Percentiles rank a stretch among this genome's conserved stretches.
These are phyloP conservation scores for Blumeriella jaapii DNA, from an alignment of 2,329 filamentous ascomycete species.

Conservation along the genomic window DNA sequence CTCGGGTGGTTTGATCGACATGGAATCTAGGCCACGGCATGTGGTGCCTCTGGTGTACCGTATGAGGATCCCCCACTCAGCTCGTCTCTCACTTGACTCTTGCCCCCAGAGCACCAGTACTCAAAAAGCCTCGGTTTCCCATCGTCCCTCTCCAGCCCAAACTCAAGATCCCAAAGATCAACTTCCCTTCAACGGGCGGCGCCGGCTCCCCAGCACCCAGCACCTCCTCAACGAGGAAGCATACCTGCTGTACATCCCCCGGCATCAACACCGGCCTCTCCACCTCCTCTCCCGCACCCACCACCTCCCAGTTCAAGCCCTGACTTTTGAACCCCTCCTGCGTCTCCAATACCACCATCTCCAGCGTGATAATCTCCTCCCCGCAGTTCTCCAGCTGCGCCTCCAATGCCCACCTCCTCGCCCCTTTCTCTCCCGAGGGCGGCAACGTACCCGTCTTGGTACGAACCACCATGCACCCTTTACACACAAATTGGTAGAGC, in stretches of 20 bases:
- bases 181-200: constrained; percentile 41
- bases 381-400: constrained; percentile 93
- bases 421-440: constrained; percentile 25
- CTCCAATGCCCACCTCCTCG: constrained; percentile 61
- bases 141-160: constrained; percentile 85
- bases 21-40: too few species aligned
- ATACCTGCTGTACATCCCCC: constrained; percentile 54
- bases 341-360: constrained; percentile 47
- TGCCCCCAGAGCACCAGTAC: constrained; percentile 68
- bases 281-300: constrained; percentile 27
- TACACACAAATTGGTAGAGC: constrained; percentile 92
- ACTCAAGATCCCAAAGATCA: constrained; percentile 68
- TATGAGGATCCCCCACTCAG: too few species aligned
- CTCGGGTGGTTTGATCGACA: too few species aligned
- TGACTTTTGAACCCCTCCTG: constrained; percentile 39
- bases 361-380: constrained; percentile 69
- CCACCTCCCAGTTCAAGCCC: constrained; percentile 46
- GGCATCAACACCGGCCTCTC: constrained; percentile 50
- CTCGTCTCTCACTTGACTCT: constrained; percentile 27
- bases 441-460: constrained; percentile 69
- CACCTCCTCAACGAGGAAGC: constrained; percentile 43
- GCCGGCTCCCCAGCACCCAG: constrained; percentile 25
- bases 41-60: too few species aligned
- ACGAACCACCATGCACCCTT: constrained; percentile 77
- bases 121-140: constrained; percentile 79